These are phyloP conservation scores for Aegilops umbellulata DNA, from an alignment of 176 grass and related monocot species.

Conservation along the genomic window DNA sequence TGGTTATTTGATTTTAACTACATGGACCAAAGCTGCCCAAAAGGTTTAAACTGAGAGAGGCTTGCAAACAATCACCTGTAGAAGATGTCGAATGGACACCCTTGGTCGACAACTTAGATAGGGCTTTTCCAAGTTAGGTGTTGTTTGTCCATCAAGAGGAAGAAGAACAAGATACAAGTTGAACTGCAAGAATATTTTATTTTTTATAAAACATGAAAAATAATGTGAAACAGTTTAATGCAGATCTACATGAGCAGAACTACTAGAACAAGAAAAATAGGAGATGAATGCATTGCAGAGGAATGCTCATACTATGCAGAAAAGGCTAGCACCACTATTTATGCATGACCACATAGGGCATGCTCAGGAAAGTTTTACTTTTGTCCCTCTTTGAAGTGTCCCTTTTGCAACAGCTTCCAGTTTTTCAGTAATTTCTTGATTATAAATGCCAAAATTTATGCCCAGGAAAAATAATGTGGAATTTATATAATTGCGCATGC, in stretches of 20 bases:
- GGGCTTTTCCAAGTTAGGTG: constrained; percentile 49
- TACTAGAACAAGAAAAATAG: not conserved
- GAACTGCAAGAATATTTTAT: constrained; percentile 43
- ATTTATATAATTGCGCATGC: not conserved
- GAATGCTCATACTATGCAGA: not conserved
- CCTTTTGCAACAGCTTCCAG: constrained; percentile 8
- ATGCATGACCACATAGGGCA: not conserved
- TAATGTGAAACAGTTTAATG: not conserved
- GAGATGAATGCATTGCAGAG: not conserved
- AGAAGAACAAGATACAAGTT: constrained; percentile 47
- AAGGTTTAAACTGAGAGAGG: not conserved
- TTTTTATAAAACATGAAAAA: not conserved
- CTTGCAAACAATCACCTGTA: constrained; percentile 48
- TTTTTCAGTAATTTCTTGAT: constrained; percentile 8
- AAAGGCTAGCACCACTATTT: constrained; percentile 6
- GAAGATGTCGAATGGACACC: constrained; percentile 52
- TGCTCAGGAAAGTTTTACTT: not conserved
- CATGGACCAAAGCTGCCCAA: not conserved
- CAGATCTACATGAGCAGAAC: not conserved
- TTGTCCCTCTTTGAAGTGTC: not conserved
- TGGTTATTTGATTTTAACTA: not conserved
- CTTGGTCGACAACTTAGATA: constrained; percentile 70
- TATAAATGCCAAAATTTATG: not conserved
- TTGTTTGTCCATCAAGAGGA: constrained; percentile 53
- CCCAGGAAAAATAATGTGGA: constrained; percentile 17